These are phyloP conservation scores for Chamaecrista fasciculata DNA, from an alignment of 306 rosid species.

Conservation along the genomic window DNA sequence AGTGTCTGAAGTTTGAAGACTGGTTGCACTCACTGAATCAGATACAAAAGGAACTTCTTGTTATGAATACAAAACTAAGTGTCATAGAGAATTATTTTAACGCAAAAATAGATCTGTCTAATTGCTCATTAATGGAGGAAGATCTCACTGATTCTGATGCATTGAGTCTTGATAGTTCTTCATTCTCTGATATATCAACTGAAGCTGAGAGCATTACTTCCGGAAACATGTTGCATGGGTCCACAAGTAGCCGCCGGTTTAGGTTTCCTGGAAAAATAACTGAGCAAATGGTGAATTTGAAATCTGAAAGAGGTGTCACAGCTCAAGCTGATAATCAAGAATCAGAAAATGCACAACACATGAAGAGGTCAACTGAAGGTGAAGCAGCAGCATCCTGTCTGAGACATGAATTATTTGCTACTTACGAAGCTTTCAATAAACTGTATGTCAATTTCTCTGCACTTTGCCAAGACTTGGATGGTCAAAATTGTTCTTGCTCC, in stretches of 20 bases:
- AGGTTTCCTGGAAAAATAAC: conserved; percentile 31
- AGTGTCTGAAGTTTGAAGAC: conserved; percentile 32
- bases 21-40: conserved; percentile 40
- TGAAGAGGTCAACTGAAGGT: conserved; percentile 25
- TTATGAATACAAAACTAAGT: conserved; percentile 50
- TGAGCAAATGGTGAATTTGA: conserved; percentile 26
- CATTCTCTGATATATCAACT: conserved; percentile 56
- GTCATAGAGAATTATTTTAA: conserved; percentile 44
- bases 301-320: conserved; percentile 31
- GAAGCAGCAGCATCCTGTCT: conserved; percentile 37
- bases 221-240: conserved; percentile 28
- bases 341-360: conserved; percentile 33
- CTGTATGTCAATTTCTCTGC: conserved; percentile 45
- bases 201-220: conserved; percentile 46
- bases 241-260: conserved; percentile 21
- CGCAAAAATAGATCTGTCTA: conserved; percentile 31
- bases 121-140: conserved; percentile 29
- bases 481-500: conserved; percentile 32
- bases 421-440: conserved; percentile 43
- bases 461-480: conserved; percentile 37
- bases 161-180: conserved; percentile 60
- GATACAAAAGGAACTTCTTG: conserved; percentile 48
- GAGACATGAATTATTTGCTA: conserved; percentile 51
- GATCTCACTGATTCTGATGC: conserved; percentile 49
- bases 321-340: conserved; percentile 33